Base-by-base conservation (phyloP, 352 stramenopile genomes). In the Globisporangium barbulae region DNA sequence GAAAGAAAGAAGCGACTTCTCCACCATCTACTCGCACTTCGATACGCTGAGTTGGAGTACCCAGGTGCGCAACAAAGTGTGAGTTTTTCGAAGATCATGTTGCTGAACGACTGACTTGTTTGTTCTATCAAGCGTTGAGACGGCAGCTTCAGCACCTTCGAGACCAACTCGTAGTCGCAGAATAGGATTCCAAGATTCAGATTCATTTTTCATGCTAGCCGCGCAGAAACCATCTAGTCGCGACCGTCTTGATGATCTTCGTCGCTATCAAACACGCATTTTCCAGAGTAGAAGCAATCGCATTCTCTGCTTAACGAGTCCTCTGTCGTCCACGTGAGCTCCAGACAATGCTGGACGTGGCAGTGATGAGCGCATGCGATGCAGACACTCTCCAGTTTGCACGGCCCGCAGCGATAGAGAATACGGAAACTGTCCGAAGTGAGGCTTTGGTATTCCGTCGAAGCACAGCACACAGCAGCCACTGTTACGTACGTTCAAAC, bases 401-500 rank as follows among this genome's bases (percentile, higher is more conserved):
- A 92, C 19, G 74, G 69, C 8, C 76, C 76, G 35, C 83, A 92
- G 15, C 69, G 71, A 50, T 86, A 94, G 3, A 89, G 50, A 28
- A 93, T 87, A 8, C 81, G 76, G 52, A 92, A 89, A 54, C 74
- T 87, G 63, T 90, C 82, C n/a, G 85, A 93, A 28, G 73, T 86
- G 2, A 93, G 53, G 31, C 67, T 80, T 59, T 89, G 74, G 67
- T 81, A 81, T 25, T 82, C 74, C 12, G 67, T 63, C 12, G 82
- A 63, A 0, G 76, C 73, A n/a, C 71, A 75, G 67, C 85, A 93
- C 8, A 80, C 70, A n/a, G 69, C 71, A 21, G 73, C 60, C 30
- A 64, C 80, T 91, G 45, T 15, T 15, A 61, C 47, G 44, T n/a
- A 64, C 8, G 2, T 47, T 44, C 28, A 59, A 41, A 3, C 6